These are phyloP conservation scores for Allomyces macrogynus DNA, from an alignment of 192 early-diverging fungal genomes.

Conservation along the genomic window DNA sequence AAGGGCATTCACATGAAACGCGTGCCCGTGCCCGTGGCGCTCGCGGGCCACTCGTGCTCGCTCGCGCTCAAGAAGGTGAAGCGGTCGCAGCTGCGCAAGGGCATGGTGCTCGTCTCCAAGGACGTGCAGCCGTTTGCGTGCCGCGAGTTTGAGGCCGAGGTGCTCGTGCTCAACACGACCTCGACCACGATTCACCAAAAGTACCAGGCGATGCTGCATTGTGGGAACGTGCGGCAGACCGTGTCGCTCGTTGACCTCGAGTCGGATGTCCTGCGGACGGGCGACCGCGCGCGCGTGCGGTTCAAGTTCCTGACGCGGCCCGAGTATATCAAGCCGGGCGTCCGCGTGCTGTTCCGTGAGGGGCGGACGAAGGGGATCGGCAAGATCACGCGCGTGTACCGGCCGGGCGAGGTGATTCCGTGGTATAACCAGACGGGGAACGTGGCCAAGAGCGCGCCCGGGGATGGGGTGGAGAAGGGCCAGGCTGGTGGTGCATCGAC, in stretches of 20 bases:
- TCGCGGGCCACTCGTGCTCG: slow-evolving; percentile 62
- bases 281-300: slow-evolving; percentile 60
- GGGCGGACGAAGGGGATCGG: slow-evolving; percentile 79
- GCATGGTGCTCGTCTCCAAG: slow-evolving; percentile 17
- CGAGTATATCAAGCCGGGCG: slow-evolving; percentile 35
- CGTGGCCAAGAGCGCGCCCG: not conserved
- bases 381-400: slow-evolving; percentile 28
- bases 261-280: slow-evolving; percentile 53
- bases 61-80: slow-evolving; percentile 75
- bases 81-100: slow-evolving; percentile 57
- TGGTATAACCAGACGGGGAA: not conserved
- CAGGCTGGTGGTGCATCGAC: too few relatives aligned
- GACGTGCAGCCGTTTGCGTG: slow-evolving; percentile 25
- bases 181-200: slow-evolving; percentile 66
- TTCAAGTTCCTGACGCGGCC: slow-evolving; percentile 65
- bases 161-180: slow-evolving; percentile 74
- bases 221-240: slow-evolving; percentile 67
- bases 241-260: slow-evolving; percentile 58
- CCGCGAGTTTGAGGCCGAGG: slow-evolving; percentile 70
- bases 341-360: slow-evolving; percentile 50
- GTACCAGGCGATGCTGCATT: slow-evolving; percentile 93
- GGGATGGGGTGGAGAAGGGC: not conserved
- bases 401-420: not conserved
- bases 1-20: slow-evolving; percentile 82
- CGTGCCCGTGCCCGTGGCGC: slow-evolving; percentile 48